These are phyloP conservation scores for Bipolaris zeicola DNA, from an alignment of 2,329 filamentous ascomycete species.

Conservation along the genomic window DNA sequence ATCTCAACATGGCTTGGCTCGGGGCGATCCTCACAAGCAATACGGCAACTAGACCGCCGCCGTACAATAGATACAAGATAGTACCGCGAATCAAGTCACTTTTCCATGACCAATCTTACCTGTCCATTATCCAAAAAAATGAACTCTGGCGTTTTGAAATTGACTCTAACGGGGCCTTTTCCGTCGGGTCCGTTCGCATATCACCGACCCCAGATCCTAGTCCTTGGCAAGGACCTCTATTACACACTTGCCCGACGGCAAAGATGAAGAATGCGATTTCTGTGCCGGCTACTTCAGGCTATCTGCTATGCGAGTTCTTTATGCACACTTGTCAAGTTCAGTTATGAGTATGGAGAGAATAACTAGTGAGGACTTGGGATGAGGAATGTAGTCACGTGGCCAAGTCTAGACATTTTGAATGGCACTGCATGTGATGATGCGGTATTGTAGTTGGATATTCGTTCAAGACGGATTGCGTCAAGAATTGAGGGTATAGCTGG, in stretches of 20 bases:
- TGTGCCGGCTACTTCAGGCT: neutral
- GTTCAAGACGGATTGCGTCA: neutral
- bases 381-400: no score
- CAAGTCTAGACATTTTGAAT: no score
- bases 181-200: neutral
- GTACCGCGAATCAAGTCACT: neutral
- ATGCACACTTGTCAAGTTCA: neutral
- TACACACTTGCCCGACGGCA: neutral
- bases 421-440: neutral
- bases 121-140: neutral
- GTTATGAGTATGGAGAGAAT: no score
- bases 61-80: neutral
- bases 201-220: neutral
- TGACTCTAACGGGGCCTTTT: neutral
- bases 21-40: neutral
- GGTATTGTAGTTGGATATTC: neutral
- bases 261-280: neutral
- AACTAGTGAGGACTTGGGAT: no score
- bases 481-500: neutral
- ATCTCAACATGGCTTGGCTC: neutral
- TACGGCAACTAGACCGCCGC: neutral
- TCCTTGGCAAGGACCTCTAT: neutral
- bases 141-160: no score
- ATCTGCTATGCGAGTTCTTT: neutral
- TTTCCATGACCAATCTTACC: neutral